phyloP scores from a whole-genome alignment of 225 moss, liverwort and hornwort genomes.

The Rhytidiadelphus loreus region DNA sequence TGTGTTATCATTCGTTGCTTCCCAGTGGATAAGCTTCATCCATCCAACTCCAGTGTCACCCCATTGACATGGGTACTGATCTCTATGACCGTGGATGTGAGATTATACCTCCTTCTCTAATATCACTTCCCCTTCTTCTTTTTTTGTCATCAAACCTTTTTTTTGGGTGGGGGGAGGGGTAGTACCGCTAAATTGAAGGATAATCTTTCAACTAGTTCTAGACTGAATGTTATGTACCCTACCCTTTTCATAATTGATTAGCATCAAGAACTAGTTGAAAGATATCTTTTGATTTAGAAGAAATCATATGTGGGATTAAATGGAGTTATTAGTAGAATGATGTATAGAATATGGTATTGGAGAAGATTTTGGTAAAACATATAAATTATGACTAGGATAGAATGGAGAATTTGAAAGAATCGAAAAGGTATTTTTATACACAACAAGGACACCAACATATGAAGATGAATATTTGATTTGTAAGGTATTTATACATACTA shows the following conservation, averaged over 20 bases:
- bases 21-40: conserved; percentile 2
- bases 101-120: not conserved
- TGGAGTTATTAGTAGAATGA: not conserved
- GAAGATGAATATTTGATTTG: not conserved
- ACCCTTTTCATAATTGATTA: not conserved
- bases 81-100: not conserved
- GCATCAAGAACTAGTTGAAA: not conserved
- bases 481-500: not conserved
- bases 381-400: not conserved
- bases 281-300: not conserved
- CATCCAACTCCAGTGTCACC: not conserved
- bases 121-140: not conserved
- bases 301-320: not conserved
- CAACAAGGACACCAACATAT: not conserved
- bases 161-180: no score
- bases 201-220: not conserved
- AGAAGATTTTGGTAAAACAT: not conserved
- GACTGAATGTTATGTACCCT: not conserved
- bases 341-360: not conserved
- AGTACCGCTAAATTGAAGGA: not conserved
- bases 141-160: not conserved
- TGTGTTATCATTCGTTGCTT: not conserved
- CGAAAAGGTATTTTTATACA: not conserved
- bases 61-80: not conserved
- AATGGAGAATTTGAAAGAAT: not conserved